Base-by-base conservation (phyloP, 2,329 filamentous ascomycete genomes). In the Paramyrothecium sp. region DNA sequence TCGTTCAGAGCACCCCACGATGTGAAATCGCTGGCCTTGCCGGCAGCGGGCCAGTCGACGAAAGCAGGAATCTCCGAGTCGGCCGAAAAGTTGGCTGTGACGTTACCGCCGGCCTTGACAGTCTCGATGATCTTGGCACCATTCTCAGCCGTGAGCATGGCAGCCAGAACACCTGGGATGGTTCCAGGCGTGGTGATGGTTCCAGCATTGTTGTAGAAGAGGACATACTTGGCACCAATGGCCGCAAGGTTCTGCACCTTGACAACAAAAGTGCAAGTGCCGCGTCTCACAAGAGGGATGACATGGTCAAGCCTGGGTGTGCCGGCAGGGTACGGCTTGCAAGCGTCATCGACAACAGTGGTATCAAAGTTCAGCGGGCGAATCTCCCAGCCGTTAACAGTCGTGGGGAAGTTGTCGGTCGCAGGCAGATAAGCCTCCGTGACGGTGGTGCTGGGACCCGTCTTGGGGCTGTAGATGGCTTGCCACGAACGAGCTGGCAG, bases 1-100 rank as follows among this genome's bases (percentile, higher is more conserved):
- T 80, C 78, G 56, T 74, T 74, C 3, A 68, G 72, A 3, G 72
- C 75, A 7, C 77, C 77, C 77, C 77, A 80, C 8, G 71, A 71
- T 12, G 73, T 78, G 60, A 71, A 80, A 1, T 63, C 66, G 57
- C 68, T 73, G 7, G 78, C 64, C n/a, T 69, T 71, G 3, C 73
- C 75, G 19, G 71, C 75, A 3, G 62, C 60, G 0, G 65, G 51
- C 38, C 66, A 62, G 12, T 63, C 58, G 22, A 69, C 49, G 16
- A 57, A 61, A 11, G 66, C 60, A 0, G 65, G 58, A 41, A 68
- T 62, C 2, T 65, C 61, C 51, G 65, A 59, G 30, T 62, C 55
- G 44, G 44, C 20, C 1, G 58, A 51, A 53, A 75, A 74, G 49
- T 70, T 63, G 13, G 61, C 68, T 0, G 68, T 71, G 20, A 71